Percentiles rank a stretch among this genome's conserved stretches.
phyloP scores from a whole-genome alignment of 106 monocot genomes.

The Narthecium ossifragum region DNA sequence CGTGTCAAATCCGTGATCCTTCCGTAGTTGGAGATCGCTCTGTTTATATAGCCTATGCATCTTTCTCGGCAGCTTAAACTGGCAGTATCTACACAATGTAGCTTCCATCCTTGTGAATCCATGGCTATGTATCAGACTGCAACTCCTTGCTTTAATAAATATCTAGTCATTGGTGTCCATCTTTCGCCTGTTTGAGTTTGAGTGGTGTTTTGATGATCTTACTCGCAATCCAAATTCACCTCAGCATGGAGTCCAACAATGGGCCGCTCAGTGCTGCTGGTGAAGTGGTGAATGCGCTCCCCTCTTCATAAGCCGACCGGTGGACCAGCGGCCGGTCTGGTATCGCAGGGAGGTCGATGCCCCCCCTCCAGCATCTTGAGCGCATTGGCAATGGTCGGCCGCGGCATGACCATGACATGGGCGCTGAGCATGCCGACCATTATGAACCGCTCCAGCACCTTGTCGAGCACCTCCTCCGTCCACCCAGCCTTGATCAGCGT shows the following conservation, averaged over 20 bases:
- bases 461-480: constrained; percentile 49
- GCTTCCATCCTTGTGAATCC: too few relatives aligned
- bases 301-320: constrained; percentile 13
- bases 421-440: constrained; percentile 68
- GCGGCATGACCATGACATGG: constrained; percentile 60
- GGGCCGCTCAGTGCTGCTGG: constrained; percentile 30
- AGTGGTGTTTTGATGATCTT: too few relatives aligned
- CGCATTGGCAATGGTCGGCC: constrained; percentile 71
- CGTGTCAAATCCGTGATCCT: too few relatives aligned
- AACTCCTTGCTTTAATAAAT: too few relatives aligned
- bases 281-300: constrained; percentile 17
- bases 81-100: too few relatives aligned
- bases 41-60: too few relatives aligned
- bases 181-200: too few relatives aligned
- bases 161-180: too few relatives aligned
- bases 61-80: too few relatives aligned
- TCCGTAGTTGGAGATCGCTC: too few relatives aligned
- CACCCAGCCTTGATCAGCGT: constrained; percentile 55
- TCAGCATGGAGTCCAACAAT: constrained; percentile 29
- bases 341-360: constrained; percentile 40
- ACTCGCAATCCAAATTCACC: constrained; percentile 17
- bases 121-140: too few relatives aligned
- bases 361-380: constrained; percentile 78
- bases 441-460: constrained; percentile 69
- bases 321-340: constrained; percentile 56